Conservation (phyloP, 1,139 yeast genomes). For the Hemisphaericaspora subhashii region DNA sequence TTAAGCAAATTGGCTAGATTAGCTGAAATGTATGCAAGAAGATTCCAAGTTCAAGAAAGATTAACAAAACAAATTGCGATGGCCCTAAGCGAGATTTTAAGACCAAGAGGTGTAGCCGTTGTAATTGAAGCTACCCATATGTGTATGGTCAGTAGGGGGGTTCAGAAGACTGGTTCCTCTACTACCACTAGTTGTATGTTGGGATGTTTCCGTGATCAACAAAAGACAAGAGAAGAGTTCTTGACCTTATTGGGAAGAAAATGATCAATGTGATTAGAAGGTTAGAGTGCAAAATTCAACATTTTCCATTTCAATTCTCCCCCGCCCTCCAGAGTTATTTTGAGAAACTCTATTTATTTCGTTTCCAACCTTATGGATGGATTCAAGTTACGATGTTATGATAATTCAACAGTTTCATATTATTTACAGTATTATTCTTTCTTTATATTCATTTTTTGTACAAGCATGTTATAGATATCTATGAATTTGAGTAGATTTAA, state of each 20-base stretch:
- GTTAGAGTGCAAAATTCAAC: conserved; percentile 20
- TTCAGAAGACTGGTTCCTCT: conserved; percentile 90
- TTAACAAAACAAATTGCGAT: conserved; percentile 95
- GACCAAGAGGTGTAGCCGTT: conserved; percentile 96
- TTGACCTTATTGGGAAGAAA: conserved; percentile 72
- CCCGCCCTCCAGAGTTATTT: not conserved
- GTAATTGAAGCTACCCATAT: conserved; percentile 97
- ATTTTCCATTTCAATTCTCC: conserved; percentile 11
- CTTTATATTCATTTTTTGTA: conserved; percentile 4
- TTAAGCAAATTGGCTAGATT: conserved; percentile 88
- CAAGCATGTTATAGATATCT: conserved; percentile 3
- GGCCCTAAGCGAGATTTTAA: conserved; percentile 86
- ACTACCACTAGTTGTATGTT: conserved; percentile 97
- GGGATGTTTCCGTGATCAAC: conserved; percentile 90
- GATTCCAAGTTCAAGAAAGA: conserved; percentile 96
- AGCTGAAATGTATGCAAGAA: conserved; percentile 94
- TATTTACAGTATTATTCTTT: conserved; percentile 4
- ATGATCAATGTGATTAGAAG: conserved; percentile 14
- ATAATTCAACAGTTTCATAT: conserved; percentile 38
- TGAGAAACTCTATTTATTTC: conserved; percentile 1
- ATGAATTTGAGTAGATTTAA: conserved; percentile 6
- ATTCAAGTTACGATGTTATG: conserved; percentile 34
- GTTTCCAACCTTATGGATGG: conserved; percentile 3
- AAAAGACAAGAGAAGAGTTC: conserved; percentile 95
- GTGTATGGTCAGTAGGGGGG: conserved; percentile 99